Conservation (phyloP, 495 filamentous ascomycete genomes). For the Aspergillus steynii region DNA sequence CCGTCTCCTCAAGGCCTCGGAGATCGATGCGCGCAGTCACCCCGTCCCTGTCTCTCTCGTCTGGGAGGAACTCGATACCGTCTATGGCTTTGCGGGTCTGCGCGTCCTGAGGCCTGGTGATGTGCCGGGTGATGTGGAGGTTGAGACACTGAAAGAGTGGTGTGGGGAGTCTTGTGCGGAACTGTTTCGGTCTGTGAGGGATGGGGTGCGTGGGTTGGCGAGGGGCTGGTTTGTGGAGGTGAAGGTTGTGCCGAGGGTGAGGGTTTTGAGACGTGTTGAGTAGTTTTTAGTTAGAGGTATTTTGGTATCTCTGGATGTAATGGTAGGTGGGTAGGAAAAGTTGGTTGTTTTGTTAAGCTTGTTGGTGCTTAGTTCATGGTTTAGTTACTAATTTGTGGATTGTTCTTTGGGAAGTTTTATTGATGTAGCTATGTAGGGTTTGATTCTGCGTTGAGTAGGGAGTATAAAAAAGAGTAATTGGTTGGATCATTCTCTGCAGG, state of each 20-base stretch:
- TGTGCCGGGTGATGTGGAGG: slow-evolving; percentile 20
- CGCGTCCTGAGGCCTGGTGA: slow-evolving; percentile 60
- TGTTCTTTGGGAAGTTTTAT: too few relatives aligned
- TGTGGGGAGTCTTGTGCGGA: slow-evolving; percentile 30
- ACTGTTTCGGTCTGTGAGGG: slow-evolving; percentile 23
- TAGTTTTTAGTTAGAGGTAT: neutral
- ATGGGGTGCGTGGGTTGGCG: slow-evolving; percentile 20
- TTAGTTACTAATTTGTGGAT: too few relatives aligned
- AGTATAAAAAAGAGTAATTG: too few relatives aligned
- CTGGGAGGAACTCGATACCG: slow-evolving; percentile 71
- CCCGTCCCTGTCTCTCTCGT: slow-evolving; percentile 26
- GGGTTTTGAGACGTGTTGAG: slow-evolving; percentile 30
- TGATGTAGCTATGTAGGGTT: too few relatives aligned
- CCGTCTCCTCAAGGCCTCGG: slow-evolving; percentile 24
- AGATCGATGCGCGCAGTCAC: neutral
- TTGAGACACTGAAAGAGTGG: slow-evolving; percentile 10
- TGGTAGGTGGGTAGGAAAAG: too few relatives aligned
- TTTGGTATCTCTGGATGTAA: too few relatives aligned
- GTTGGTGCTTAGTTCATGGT: too few relatives aligned
- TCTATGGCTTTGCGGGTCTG: slow-evolving; percentile 72
- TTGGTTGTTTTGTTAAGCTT: too few relatives aligned
- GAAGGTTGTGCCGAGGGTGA: slow-evolving; percentile 41
- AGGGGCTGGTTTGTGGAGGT: slow-evolving; percentile 47
- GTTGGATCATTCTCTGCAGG: too few relatives aligned
- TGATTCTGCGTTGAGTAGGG: too few relatives aligned